Evolutionary conservation across 495 filamentous ascomycete species (phyloP).

Genomic region (Podospora pseudopauciseta): DNA sequence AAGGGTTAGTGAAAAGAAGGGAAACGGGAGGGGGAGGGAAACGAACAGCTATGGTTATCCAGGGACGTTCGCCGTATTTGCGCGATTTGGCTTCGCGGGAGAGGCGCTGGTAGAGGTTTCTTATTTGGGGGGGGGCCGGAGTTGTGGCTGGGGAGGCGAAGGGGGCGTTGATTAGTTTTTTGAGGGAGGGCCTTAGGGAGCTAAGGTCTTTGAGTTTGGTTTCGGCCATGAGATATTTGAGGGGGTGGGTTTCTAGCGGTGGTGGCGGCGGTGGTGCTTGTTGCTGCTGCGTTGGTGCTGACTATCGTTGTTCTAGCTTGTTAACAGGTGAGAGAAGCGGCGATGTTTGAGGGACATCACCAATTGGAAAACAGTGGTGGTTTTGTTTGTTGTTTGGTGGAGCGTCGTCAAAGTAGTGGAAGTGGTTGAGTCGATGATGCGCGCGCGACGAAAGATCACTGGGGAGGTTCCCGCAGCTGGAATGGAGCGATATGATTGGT

Average conservation of each 20-base stretch:
- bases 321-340: neutral
- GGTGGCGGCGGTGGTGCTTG: neutral
- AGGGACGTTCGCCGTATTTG: slow-evolving; percentile 56
- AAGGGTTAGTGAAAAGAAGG: neutral
- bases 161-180: slow-evolving; percentile 66
- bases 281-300: neutral
- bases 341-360: neutral
- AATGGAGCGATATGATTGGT: neutral
- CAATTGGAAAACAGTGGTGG: neutral
- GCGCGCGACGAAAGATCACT: neutral
- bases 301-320: neutral
- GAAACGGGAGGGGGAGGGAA: neutral
- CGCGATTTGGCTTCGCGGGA: slow-evolving; percentile 50
- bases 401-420: neutral
- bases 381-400: neutral
- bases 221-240: neutral
- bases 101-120: slow-evolving; percentile 57
- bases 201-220: neutral
- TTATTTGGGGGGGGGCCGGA: slow-evolving; percentile 58
- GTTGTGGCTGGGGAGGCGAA: slow-evolving; percentile 63
- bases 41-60: slow-evolving; percentile 62
- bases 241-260: neutral
- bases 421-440: neutral
- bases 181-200: slow-evolving; percentile 42
- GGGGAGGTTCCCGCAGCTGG: neutral